These are phyloP conservation scores for Nitzschia putrida DNA, from an alignment of 108 stramenopile genomes.

Conservation along the genomic window DNA sequence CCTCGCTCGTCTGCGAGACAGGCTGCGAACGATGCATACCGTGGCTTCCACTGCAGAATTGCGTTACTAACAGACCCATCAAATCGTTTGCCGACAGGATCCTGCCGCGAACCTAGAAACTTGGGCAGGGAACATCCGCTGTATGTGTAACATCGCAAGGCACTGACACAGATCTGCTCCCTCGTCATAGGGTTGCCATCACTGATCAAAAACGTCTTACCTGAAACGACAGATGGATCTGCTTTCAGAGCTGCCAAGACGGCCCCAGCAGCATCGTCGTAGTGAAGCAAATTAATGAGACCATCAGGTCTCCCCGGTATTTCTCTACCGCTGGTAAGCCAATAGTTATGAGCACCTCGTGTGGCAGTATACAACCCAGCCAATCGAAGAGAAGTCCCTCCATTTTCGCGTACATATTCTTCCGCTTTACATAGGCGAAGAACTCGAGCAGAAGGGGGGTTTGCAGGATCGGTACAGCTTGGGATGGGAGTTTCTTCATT, in stretches of 20 bases:
- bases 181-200: slow-evolving; percentile 81
- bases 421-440: slow-evolving; percentile 73
- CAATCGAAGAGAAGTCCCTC: slow-evolving; percentile 69
- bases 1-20: no score
- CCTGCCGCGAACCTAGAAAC: slow-evolving; percentile 51
- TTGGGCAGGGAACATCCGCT: slow-evolving; percentile 52
- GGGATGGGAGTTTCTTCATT: slow-evolving; percentile 58
- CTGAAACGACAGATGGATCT: slow-evolving; percentile 42
- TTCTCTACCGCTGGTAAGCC: slow-evolving; percentile 62
- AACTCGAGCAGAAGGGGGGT: slow-evolving; percentile 38
- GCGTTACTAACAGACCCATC: slow-evolving; percentile 74
- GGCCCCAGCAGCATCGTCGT: slow-evolving; percentile 84
- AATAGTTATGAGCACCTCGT: slow-evolving; percentile 87
- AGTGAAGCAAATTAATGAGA: slow-evolving; percentile 85
- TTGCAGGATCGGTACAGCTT: neutral
- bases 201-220: slow-evolving; percentile 74
- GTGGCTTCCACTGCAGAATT: slow-evolving; percentile 73
- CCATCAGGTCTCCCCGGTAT: slow-evolving; percentile 77
- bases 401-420: slow-evolving; percentile 41
- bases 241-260: slow-evolving; percentile 61
- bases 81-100: slow-evolving; percentile 72
- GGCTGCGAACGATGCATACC: slow-evolving; percentile 66
- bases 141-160: slow-evolving; percentile 61
- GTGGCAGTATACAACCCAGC: slow-evolving; percentile 81
- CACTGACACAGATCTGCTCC: slow-evolving; percentile 78